A percentile compares a stretch with the other conserved stretches of the same genome.
Evolutionary conservation across 2,329 filamentous ascomycete species (phyloP).

Genomic region (Celoporthe dispersa): DNA sequence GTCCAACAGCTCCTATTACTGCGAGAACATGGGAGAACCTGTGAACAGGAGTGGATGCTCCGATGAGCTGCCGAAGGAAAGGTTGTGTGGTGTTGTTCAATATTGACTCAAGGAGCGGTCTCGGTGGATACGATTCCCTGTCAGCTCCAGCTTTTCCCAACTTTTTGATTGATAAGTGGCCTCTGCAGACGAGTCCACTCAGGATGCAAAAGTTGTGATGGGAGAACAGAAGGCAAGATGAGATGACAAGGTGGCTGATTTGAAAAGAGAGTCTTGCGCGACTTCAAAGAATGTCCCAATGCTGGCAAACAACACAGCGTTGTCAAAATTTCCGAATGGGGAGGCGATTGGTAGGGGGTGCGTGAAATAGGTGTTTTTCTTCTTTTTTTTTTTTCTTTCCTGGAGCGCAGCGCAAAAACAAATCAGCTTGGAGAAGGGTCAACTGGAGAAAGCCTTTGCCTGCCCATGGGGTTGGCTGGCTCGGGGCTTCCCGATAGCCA

Average conservation of each 20-base stretch:
- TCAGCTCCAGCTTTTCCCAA: conserved; percentile 5
- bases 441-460: not conserved
- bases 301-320: conserved; percentile 6
- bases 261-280: conserved; percentile 6
- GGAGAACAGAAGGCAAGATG: not conserved
- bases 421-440: not conserved
- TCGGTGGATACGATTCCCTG: conserved; percentile 3
- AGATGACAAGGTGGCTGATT: not conserved
- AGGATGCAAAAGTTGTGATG: not conserved
- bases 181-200: not conserved
- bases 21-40: conserved; percentile 11
- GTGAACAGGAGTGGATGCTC: conserved; percentile 7
- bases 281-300: not conserved
- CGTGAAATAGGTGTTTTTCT: conserved; percentile 8
- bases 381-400: not conserved
- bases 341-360: not conserved
- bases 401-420: conserved; percentile 1
- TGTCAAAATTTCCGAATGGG: not conserved
- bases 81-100: not conserved
- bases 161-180: not conserved
- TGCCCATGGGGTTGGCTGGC: conserved; percentile 3
- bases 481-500: not conserved
- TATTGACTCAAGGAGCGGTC: conserved; percentile 10
- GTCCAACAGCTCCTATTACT: not conserved
- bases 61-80: conserved; percentile 7